Percentiles rank a stretch among this genome's conserved stretches.
Evolutionary conservation across 169 alveolate species (phyloP).

Genomic region (Plasmodium knowlesi): DNA sequence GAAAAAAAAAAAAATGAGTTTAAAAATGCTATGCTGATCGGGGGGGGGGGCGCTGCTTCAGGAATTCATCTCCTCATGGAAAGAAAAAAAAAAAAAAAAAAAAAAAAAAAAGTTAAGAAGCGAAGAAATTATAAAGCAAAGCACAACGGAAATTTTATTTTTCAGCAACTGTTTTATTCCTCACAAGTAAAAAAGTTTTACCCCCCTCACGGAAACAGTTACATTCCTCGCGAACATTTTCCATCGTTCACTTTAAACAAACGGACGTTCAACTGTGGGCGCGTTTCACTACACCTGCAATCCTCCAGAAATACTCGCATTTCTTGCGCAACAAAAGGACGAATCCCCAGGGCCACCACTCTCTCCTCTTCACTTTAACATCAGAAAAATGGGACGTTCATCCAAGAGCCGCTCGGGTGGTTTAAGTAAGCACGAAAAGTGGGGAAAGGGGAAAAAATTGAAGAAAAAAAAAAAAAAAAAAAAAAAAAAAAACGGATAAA

Average conservation of each 20-base stretch:
- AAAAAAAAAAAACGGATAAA: too few species aligned
- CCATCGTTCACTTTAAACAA: neutral
- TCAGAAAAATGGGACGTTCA: constrained; percentile 66
- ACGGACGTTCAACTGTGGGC: neutral
- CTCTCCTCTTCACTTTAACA: neutral
- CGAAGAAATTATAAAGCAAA: neutral
- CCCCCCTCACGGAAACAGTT: neutral
- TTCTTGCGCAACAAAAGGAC: neutral
- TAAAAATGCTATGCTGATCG: neutral
- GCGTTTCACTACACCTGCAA: neutral
- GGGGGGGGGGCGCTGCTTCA: neutral
- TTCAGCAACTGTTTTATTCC: neutral
- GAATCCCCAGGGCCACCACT: neutral
- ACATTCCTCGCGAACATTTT: neutral
- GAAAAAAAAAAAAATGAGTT: neutral
- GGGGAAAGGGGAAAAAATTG: neutral
- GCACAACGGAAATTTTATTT: neutral
- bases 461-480: neutral
- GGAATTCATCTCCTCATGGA: neutral
- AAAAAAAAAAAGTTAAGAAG: neutral
- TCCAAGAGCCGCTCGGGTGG: constrained; percentile 68
- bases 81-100: neutral
- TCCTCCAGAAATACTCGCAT: neutral
- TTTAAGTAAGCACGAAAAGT: constrained; percentile 43
- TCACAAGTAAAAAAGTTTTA: neutral